Base-by-base conservation (phyloP, 768 basidiomycete species). In the Daedaleopsis nitida region DNA sequence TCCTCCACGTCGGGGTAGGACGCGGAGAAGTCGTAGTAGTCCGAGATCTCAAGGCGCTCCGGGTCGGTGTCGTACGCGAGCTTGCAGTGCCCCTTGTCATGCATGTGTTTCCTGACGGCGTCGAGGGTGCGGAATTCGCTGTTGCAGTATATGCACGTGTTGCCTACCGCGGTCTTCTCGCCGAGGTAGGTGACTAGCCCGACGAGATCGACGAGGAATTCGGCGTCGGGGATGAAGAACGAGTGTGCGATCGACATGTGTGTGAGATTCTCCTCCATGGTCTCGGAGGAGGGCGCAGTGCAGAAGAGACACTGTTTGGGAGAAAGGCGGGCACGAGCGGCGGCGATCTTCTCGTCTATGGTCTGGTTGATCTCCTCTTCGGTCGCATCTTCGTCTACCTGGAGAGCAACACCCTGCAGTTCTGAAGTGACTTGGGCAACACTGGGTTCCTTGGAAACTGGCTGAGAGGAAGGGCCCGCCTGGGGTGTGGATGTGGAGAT, bases 81-180 rank as follows among this genome's bases (percentile, higher is more conserved):
- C 76, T 97, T 98, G 82, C 96, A 98, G 70, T 99, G 97, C 59
- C 85, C 83, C 77, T 98, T 98, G 80, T 96, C 96, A 43, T 85
- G 63, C 97, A 99, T 99, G 72, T 99, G 97, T 69, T 92, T 92
- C 66, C 95, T 81, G 5, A 93, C 95, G 0, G 96, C 96, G 4
- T 94, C 89, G 55, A 96, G 70, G 16, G 86, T 88, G 59, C 87
- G 84, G 74, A 94, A 94, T 68, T 94, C 94, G 62, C 87, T 89
- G 68, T 90, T 91, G 76, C 97, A 99, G 75, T 81, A 94, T 27
- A 98, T 83, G 78, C 97, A 99, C 8, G 94, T 80, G 76, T 97
- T 96, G 14, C 88, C 92, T n/a, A 96, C 85, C 0, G 91, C 89
- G 51, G 98, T 86, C 76, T 97, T 97, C 77, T 97, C 94, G 6